phyloP scores from a whole-genome alignment of 1,284 basidiomycete species.

The Rhodotorula sp. region DNA sequence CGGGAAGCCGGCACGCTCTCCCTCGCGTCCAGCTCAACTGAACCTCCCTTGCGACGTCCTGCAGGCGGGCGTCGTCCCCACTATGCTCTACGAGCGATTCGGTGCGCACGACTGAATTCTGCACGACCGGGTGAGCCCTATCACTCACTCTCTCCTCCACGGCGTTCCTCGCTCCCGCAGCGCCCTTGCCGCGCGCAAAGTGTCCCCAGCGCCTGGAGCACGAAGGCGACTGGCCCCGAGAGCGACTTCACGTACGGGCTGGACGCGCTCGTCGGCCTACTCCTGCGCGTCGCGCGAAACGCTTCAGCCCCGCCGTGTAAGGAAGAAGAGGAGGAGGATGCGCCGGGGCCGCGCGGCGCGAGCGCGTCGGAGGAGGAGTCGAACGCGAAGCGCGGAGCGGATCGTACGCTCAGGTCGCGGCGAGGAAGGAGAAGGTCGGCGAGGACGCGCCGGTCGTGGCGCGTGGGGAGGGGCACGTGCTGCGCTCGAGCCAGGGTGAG shows the following conservation, averaged over 20 bases:
- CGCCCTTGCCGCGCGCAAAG: not conserved
- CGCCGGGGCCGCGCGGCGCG: not conserved
- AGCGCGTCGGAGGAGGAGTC: not conserved
- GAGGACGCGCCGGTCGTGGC: slow-evolving; percentile 8
- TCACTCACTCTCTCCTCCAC: not conserved
- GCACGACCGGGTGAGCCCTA: slow-evolving; percentile 8
- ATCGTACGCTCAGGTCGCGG: slow-evolving; percentile 2
- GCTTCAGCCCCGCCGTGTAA: not conserved
- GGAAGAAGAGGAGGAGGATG: too few relatives aligned
- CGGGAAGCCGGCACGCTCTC: too few relatives aligned
- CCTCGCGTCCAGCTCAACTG: not conserved
- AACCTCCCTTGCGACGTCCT: not conserved
- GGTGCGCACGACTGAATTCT: slow-evolving; percentile 29
- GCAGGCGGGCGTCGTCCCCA: slow-evolving; percentile 29
- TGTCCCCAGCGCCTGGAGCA: not conserved
- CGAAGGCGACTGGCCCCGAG: not conserved
- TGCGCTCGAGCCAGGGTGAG: too few relatives aligned
- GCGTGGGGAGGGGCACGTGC: slow-evolving; percentile 16
- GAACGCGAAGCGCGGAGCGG: not conserved
- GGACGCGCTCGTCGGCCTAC: slow-evolving; percentile 3
- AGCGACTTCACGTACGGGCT: slow-evolving; percentile 7
- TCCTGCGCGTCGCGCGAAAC: not conserved
- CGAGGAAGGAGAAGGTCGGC: not conserved
- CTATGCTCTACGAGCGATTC: slow-evolving; percentile 4
- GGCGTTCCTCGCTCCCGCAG: too few relatives aligned